phyloP scores from a whole-genome alignment of 2,329 filamentous ascomycete genomes.

The Alternaria rosae region DNA sequence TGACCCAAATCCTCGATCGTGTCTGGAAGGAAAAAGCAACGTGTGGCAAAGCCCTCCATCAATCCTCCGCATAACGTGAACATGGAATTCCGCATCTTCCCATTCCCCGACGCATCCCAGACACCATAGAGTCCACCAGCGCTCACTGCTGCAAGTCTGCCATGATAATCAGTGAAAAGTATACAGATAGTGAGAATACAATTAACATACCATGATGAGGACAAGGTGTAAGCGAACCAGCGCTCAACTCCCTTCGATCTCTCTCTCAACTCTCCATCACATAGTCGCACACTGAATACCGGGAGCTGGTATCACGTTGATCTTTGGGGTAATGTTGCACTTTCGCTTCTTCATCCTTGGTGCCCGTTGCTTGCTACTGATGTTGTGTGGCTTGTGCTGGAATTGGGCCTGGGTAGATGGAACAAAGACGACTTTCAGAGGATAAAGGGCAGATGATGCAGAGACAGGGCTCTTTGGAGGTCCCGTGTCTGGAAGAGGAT shows the following conservation, averaged over 20 bases:
- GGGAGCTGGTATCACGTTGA: not conserved
- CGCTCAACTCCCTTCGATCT: not conserved
- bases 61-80: not conserved
- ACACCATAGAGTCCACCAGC: too few species aligned
- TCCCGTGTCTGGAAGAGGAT: not conserved
- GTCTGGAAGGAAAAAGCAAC: not conserved
- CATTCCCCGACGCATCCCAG: too few species aligned
- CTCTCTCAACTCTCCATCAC: not conserved
- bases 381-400: not conserved
- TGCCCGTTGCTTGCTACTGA: not conserved
- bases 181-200: too few species aligned
- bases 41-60: not conserved
- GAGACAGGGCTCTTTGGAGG: too few species aligned
- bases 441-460: too few species aligned
- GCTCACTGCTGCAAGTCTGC: not conserved
- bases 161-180: not conserved
- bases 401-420: not conserved
- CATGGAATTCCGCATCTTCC: not conserved
- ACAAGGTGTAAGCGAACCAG: not conserved
- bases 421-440: too few species aligned
- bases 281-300: not conserved
- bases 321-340: not conserved
- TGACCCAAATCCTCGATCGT: not conserved
- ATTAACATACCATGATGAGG: not conserved
- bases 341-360: not conserved